Conservation (phyloP, 1,284 basidiomycete species). For the Fereydounia khargensis region DNA sequence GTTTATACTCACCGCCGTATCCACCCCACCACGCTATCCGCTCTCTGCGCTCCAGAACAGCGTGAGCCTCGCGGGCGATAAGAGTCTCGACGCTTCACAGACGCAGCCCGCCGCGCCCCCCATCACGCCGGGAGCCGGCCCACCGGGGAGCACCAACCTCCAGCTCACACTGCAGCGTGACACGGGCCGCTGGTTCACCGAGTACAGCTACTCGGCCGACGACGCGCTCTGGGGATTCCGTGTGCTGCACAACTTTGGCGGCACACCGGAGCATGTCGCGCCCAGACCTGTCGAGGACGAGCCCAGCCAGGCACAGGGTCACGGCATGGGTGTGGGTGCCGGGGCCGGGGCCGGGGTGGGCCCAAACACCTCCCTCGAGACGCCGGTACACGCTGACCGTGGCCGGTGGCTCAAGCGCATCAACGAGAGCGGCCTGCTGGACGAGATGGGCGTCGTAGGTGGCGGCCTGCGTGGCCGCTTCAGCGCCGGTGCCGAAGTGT, state of each 20-base stretch:
- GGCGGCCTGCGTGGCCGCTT: constrained; percentile 78
- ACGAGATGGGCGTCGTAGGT: constrained; percentile 73
- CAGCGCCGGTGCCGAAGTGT: constrained; percentile 88
- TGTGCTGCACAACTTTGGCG: constrained; percentile 84
- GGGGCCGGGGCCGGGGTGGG: no score
- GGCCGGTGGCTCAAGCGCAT: not conserved
- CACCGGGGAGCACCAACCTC: constrained; percentile 59
- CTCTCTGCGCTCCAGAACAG: constrained; percentile 18
- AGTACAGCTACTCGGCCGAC: constrained; percentile 91
- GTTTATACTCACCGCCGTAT: constrained; percentile 50
- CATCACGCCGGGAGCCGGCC: constrained; percentile 8
- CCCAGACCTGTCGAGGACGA: no score
- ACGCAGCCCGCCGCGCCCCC: constrained; percentile 6
- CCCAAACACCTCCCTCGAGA: not conserved
- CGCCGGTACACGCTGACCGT: not conserved
- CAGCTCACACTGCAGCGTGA: constrained; percentile 89
- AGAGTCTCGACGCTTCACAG: constrained; percentile 1
- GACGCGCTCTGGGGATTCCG: constrained; percentile 88
- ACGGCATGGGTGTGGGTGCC: not conserved
- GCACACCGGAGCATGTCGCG: no score
- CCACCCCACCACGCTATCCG: constrained; percentile 44
- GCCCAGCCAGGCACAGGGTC: not conserved
- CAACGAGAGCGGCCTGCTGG: not conserved
- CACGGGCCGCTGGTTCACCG: constrained; percentile 84
- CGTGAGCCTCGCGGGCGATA: constrained; percentile 1